Conservation (phyloP, 176 grass and related monocot genomes). For the Bonia amplexicaulis region DNA sequence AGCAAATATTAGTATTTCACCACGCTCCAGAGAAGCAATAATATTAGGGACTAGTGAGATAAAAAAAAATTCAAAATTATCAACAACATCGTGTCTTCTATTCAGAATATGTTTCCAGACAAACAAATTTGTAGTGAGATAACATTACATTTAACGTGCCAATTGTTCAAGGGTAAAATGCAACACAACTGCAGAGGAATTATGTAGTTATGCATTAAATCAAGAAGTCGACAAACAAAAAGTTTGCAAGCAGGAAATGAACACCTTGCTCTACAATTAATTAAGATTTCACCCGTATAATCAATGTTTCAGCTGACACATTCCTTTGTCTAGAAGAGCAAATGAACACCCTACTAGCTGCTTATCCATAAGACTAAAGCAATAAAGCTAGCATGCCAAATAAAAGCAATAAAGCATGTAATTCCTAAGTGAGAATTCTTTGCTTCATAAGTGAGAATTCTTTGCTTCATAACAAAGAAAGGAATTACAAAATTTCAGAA, state of each 20-base stretch:
- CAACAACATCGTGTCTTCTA: not conserved
- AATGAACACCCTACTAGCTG: not conserved
- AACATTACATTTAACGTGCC: not conserved
- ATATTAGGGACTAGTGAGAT: not conserved
- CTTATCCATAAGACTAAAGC: not conserved
- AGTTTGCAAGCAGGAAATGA: not conserved
- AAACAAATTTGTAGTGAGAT: not conserved
- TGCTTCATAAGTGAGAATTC: not conserved
- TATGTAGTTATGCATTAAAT: not conserved
- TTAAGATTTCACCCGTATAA: not conserved
- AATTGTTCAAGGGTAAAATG: not conserved
- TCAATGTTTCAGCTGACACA: constrained; percentile 12
- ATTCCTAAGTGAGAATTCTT: not conserved
- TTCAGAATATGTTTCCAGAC: not conserved
- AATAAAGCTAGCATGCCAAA: not conserved
- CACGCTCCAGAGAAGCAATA: constrained; percentile 18
- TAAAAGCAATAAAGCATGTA: not conserved
- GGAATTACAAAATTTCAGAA: not conserved
- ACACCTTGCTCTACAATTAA: not conserved
- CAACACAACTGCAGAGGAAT: not conserved
- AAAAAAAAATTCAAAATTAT: not conserved
- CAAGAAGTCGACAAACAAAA: not conserved
- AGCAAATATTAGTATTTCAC: constrained; percentile 20
- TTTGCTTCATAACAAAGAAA: constrained; percentile 28
- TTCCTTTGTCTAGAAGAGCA: not conserved